Conservation (phyloP, 2,329 filamentous ascomycete genomes). For the Trichoderma koningiopsis region DNA sequence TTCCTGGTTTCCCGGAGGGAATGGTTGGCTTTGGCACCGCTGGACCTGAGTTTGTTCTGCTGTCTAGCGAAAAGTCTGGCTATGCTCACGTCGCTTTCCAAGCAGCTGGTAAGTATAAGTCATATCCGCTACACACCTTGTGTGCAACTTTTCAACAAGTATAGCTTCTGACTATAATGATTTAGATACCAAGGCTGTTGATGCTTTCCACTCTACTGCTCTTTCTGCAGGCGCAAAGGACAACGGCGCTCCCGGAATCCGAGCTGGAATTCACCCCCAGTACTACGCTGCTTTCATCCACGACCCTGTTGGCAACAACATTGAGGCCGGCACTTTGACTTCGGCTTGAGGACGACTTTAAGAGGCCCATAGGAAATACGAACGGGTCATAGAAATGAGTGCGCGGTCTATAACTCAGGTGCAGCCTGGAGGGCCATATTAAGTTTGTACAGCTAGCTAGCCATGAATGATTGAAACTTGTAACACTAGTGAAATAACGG, state of each 20-base stretch:
- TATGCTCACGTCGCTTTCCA: conserved; percentile 16
- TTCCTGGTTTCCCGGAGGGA: conserved; percentile 16
- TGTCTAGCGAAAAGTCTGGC: neutral
- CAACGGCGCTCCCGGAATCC: conserved; percentile 47
- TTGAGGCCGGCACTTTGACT: conserved; percentile 39
- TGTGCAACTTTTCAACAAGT: neutral
- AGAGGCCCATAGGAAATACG: neutral
- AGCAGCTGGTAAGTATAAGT: conserved; percentile 5
- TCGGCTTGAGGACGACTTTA: conserved; percentile 36
- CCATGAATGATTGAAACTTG: neutral
- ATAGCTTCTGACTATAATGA: neutral
- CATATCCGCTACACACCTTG: fast-evolving
- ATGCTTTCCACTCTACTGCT: conserved; percentile 45
- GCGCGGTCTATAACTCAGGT: neutral
- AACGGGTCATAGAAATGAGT: neutral
- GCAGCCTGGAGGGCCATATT: neutral
- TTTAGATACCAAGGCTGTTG: conserved; percentile 42
- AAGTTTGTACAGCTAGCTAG: neutral
- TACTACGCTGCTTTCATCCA: conserved; percentile 51
- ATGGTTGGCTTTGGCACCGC: conserved; percentile 14
- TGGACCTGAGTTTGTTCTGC: conserved; percentile 17
- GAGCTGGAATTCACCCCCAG: conserved; percentile 43
- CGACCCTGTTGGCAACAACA: conserved; percentile 51
- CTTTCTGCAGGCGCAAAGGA: conserved; percentile 44
- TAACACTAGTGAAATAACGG: neutral